phyloP scores from a whole-genome alignment of 768 basidiomycete species.

The Amanita subjunquillea region DNA sequence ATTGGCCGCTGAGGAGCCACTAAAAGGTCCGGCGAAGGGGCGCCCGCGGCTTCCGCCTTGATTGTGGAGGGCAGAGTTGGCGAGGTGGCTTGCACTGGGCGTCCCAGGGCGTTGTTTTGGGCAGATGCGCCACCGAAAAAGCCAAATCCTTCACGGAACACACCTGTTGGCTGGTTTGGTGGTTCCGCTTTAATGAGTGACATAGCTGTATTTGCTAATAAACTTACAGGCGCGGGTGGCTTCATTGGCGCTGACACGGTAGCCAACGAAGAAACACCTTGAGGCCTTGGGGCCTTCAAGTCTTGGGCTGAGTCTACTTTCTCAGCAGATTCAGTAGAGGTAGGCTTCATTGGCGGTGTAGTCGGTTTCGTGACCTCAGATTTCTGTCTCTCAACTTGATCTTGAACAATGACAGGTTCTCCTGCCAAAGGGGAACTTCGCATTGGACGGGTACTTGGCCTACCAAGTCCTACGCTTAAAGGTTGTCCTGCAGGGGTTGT shows the following conservation, averaged over 20 bases:
- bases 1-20: background rate
- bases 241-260: constrained; percentile 10
- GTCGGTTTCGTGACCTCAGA: constrained; percentile 12
- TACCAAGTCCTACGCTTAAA: constrained; percentile 38
- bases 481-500: constrained; percentile 19
- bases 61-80: background rate
- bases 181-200: background rate
- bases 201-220: background rate
- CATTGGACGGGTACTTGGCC: constrained; percentile 53
- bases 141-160: background rate
- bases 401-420: constrained; percentile 32
- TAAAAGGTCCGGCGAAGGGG: background rate
- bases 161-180: background rate
- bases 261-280: constrained; percentile 38
- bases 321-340: constrained; percentile 22
- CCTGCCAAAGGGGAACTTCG: constrained; percentile 74
- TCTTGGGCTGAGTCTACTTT: constrained; percentile 16
- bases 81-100: background rate
- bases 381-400: constrained; percentile 26
- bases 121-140: background rate
- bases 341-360: constrained; percentile 28
- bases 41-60: background rate
- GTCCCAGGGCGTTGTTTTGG: background rate
- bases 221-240: constrained; percentile 1
- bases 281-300: constrained; percentile 25